phyloP scores from a whole-genome alignment of 2,329 filamentous ascomycete genomes.

The Ophiosphaerella narmari region DNA sequence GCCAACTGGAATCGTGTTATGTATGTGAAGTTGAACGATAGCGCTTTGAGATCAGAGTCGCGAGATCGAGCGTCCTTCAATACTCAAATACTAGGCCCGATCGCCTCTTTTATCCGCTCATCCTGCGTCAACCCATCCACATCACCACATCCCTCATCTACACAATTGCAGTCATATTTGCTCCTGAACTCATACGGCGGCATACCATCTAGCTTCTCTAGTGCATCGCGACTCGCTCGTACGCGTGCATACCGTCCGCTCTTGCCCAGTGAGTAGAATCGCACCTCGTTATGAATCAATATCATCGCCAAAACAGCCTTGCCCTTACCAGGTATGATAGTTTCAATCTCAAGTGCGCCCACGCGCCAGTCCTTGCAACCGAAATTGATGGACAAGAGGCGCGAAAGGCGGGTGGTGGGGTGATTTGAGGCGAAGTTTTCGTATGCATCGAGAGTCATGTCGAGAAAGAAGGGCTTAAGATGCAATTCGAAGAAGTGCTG shows the following conservation, averaged over 20 bases:
- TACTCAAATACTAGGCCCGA: constrained; percentile 21
- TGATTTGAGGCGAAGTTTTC: constrained; percentile 87
- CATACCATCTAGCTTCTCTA: constrained; percentile 57
- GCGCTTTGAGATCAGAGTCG: too few species aligned
- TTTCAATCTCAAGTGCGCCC: constrained; percentile 41
- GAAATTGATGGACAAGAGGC: constrained; percentile 66
- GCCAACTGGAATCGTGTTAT: too few species aligned
- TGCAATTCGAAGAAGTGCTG: constrained; percentile 76
- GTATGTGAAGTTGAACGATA: too few species aligned
- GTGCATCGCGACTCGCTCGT: constrained; percentile 64
- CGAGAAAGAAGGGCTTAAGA: constrained; percentile 76
- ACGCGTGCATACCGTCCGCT: constrained; percentile 76
- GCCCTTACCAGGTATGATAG: constrained; percentile 52
- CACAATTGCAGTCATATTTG: constrained; percentile 68
- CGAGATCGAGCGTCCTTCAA: too few species aligned
- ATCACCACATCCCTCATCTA: constrained; percentile 16
- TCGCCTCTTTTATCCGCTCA: constrained; percentile 20
- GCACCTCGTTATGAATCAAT: constrained; percentile 72
- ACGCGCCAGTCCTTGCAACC: constrained; percentile 66
- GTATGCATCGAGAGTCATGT: constrained; percentile 75
- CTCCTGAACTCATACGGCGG: constrained; percentile 62
- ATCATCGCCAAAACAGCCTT: constrained; percentile 68
- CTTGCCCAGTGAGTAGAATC: constrained; percentile 65
- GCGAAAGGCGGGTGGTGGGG: constrained; percentile 72
- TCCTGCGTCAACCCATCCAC: constrained; percentile 6